Evolutionary conservation across 73 alveolate genomes (phyloP).

Genomic region (Tetrahymena malaccensis): DNA sequence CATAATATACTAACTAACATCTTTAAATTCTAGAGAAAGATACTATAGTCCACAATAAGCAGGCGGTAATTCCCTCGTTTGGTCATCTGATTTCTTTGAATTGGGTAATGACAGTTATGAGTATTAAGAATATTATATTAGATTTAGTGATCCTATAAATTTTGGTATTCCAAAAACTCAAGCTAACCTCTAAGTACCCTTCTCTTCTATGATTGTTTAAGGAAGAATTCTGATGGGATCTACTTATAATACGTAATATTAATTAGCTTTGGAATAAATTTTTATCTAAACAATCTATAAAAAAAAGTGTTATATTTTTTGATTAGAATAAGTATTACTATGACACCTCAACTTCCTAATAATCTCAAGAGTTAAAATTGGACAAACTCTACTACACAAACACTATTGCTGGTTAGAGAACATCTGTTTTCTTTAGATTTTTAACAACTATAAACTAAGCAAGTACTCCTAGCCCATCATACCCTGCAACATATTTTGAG

Average conservation of each 20-base stretch:
- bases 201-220: not conserved
- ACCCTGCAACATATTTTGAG: not conserved
- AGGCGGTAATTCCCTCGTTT: not conserved
- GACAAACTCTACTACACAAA: not conserved
- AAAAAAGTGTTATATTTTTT: not conserved
- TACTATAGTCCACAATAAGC: not conserved
- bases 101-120: no score
- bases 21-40: not conserved
- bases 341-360: not conserved
- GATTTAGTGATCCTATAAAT: not conserved
- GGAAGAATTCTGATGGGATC: not conserved
- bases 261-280: no score
- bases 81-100: not conserved
- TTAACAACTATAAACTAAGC: not conserved
- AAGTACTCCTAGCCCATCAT: not conserved
- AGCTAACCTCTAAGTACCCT: not conserved
- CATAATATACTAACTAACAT: not conserved
- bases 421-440: not conserved
- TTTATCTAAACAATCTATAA: no score
- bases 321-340: not conserved
- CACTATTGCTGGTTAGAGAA: not conserved
- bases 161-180: not conserved
- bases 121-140: not conserved
- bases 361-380: not conserved
- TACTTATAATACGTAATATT: not conserved